phyloP scores from a whole-genome alignment of 352 stramenopile genomes.

The Phytopythium sindhum region DNA sequence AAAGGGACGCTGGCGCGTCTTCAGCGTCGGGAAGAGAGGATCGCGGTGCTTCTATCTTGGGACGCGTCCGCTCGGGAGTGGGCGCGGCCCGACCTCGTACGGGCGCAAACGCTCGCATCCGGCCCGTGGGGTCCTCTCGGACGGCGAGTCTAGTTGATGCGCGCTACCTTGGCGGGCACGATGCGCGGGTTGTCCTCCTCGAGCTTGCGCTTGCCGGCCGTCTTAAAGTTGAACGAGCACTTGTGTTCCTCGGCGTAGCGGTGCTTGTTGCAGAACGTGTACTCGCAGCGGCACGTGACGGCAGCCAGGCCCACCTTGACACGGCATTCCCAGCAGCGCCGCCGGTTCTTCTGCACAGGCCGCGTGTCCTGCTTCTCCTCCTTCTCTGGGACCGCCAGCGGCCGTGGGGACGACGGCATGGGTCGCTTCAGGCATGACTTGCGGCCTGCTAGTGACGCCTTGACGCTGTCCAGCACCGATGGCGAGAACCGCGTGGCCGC shows the following conservation, averaged over 20 bases:
- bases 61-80: neutral
- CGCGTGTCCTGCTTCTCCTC: slow-evolving; percentile 10
- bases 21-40: no score
- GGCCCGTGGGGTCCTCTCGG: no score
- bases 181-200: slow-evolving; percentile 81
- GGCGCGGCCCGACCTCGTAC: neutral
- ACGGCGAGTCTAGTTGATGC: slow-evolving; percentile 79
- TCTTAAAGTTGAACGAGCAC: slow-evolving; percentile 88
- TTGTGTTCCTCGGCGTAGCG: slow-evolving; percentile 88
- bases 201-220: slow-evolving; percentile 75
- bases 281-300: slow-evolving; percentile 87
- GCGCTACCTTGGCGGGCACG: slow-evolving; percentile 72
- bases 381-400: slow-evolving; percentile 5
- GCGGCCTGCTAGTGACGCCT: slow-evolving; percentile 32
- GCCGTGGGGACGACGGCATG: slow-evolving; percentile 39
- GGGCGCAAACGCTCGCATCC: no score
- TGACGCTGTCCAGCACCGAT: slow-evolving; percentile 42
- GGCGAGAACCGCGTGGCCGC: slow-evolving; percentile 39
- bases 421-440: slow-evolving; percentile 77
- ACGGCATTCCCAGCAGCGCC: slow-evolving; percentile 87
- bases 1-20: no score
- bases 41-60: neutral
- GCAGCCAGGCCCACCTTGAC: slow-evolving; percentile 84
- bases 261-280: slow-evolving; percentile 88
- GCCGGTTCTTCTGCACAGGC: slow-evolving; percentile 82